Evolutionary conservation across 192 early-diverging fungal genomes (phyloP), one percentile per base, ranked within the genome.

Genomic region (Backusella morwellensis): DNA sequence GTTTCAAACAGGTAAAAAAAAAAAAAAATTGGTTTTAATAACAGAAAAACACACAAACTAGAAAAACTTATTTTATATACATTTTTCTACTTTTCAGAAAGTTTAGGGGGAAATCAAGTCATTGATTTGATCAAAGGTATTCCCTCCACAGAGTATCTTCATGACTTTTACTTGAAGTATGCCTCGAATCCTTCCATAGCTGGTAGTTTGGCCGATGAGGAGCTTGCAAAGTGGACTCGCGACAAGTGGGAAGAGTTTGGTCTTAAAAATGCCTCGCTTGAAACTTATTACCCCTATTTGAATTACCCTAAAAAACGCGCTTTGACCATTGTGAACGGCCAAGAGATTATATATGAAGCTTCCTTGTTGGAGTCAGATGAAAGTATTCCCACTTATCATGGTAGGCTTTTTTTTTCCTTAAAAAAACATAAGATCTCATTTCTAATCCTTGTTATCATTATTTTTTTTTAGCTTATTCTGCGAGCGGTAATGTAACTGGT

Each of bases 321-420:
- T 17, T 82, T 93, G 34, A 81, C 85, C 14, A 75, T 93, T 35
- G 78, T 90, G 26, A 82, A 87, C 42, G 85, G 82, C 47, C 68
- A 77, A 5, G 72, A 74, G 21, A 68, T 89, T 17, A 26, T 68
- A 19, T 92, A 84, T 69, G 84, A 89, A 35, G 91, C 90, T 6
- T 73, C 79, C 29, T 80, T 93, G 34, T 52, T 63, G n/a, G 91
- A 93, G 68, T 85, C 86, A 17, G 81, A 88, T 6, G 84, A 90
- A 42, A 85, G 76, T 38, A 78, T 90, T 6, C 91, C 90, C 3
- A 84, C 90, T 5, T 93, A 92, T 80, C 91, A 91, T 71, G 91
- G 78, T 79, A 35, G n/a, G 12, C 15, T 12, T 44, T 44, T 15
- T 44, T 32, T 32, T 32, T 3, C 32, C 32, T 32, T 32, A 72